Percentiles rank a stretch among this genome's conserved stretches.
Evolutionary conservation across 1,139 yeast genomes (phyloP).

Genomic region (Geotrichum carabidarum): DNA sequence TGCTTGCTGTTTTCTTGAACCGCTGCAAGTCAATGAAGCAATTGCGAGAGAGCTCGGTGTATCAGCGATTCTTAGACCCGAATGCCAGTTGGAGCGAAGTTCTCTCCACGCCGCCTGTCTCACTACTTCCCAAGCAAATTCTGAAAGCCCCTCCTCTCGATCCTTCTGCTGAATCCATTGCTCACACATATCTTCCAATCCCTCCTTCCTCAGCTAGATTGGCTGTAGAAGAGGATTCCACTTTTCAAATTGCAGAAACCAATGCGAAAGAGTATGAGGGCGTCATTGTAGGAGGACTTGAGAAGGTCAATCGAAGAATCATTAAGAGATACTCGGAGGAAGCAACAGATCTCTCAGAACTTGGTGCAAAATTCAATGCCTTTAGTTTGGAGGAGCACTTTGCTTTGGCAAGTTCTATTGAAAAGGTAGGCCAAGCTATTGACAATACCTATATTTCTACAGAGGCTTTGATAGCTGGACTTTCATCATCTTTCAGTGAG

Average conservation of each 20-base stretch:
- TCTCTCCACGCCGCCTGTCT: conserved; percentile 52
- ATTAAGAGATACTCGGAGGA: conserved; percentile 62
- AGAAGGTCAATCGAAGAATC: conserved; percentile 60
- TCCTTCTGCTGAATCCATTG: conserved; percentile 49
- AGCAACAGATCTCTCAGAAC: conserved; percentile 63
- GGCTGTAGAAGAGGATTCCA: conserved; percentile 34
- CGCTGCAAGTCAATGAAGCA: conserved; percentile 59
- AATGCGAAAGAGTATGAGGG: conserved; percentile 54
- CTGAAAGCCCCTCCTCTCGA: conserved; percentile 53
- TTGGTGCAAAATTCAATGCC: conserved; percentile 68
- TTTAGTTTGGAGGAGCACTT: conserved; percentile 60
- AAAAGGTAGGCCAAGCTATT: conserved; percentile 73
- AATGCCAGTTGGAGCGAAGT: conserved; percentile 69
- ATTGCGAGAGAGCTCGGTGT: conserved; percentile 56
- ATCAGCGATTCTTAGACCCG: conserved; percentile 78
- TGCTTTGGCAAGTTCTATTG: conserved; percentile 50
- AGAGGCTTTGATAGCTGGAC: conserved; percentile 59
- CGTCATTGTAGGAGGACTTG: conserved; percentile 54
- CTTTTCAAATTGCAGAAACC: conserved; percentile 43
- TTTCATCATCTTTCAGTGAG: conserved; percentile 72
- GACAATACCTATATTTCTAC: conserved; percentile 67
- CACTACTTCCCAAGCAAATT: conserved; percentile 49
- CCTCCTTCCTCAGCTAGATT: conserved; percentile 47
- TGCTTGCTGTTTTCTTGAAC: conserved; percentile 71
- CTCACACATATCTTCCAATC: conserved; percentile 60